Evolutionary conservation across 192 early-diverging fungal species (phyloP).

Genomic region (Backusella liffmaniae): DNA sequence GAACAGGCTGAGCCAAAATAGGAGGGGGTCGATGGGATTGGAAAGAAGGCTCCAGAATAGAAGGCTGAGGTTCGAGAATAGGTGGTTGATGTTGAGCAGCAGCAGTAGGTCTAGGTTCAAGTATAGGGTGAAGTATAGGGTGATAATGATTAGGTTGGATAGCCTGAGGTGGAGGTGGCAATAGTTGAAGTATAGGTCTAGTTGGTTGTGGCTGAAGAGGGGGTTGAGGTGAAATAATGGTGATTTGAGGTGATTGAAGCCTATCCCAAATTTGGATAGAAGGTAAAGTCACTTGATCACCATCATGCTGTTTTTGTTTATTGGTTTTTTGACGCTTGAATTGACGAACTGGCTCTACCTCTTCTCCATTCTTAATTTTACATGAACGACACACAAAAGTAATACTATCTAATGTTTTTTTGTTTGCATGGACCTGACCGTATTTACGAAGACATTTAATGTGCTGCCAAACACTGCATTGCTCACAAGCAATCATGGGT

Average conservation of each 20-base stretch:
- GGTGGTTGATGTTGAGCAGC: not conserved
- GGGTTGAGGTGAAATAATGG: not conserved
- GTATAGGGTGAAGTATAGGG: not conserved
- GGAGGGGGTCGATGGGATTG: not conserved
- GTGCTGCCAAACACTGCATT: constrained; percentile 72
- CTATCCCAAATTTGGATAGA: constrained; percentile 3
- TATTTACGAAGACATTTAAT: constrained; percentile 57
- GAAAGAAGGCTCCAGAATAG: not conserved
- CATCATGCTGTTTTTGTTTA: not conserved
- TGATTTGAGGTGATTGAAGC: not conserved
- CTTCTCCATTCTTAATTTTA: constrained; percentile 13
- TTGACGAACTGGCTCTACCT: not conserved
- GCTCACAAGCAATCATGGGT: constrained; percentile 70
- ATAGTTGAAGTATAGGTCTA: not conserved
- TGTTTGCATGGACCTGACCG: constrained; percentile 18
- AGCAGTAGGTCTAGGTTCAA: not conserved
- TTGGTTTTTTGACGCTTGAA: not conserved
- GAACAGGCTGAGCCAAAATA: not conserved
- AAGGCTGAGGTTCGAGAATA: not conserved
- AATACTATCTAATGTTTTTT: constrained; percentile 43
- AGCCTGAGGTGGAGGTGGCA: not conserved
- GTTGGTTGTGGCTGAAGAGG: not conserved
- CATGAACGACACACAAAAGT: constrained; percentile 54
- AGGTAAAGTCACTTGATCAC: not conserved
- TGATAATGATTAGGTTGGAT: not conserved